Evolutionary conservation across 2,329 filamentous ascomycete species (phyloP).

Genomic region (Fusarium agapanthi): DNA sequence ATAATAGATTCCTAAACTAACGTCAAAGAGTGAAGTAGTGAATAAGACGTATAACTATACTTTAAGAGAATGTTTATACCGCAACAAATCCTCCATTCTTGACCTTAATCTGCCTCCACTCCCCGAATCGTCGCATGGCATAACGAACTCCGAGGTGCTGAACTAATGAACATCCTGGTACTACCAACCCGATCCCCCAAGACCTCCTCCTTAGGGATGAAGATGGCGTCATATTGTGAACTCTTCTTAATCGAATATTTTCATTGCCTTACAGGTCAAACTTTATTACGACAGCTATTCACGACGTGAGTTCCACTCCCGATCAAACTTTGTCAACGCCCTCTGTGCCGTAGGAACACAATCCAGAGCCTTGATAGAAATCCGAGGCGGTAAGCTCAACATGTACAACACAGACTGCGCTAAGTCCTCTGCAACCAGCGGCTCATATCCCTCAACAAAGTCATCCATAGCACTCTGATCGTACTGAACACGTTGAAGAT

Average conservation of each 20-base stretch:
- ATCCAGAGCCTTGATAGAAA: constrained; percentile 26
- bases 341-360: constrained; percentile 13
- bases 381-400: constrained; percentile 3
- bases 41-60: not conserved
- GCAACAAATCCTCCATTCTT: not conserved
- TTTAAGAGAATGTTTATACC: not conserved
- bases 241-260: too few relatives aligned
- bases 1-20: not conserved
- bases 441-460: constrained; percentile 17
- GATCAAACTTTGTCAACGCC: not conserved
- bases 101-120: not conserved
- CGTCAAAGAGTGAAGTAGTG: not conserved
- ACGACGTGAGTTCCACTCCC: not conserved
- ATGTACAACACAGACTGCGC: constrained; percentile 17
- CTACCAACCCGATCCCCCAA: not conserved
- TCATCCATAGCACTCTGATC: constrained; percentile 7
- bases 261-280: rapidly evolving
- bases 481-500: constrained; percentile 16
- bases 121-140: not conserved
- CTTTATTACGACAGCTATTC: not conserved
- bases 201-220: not conserved
- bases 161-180: not conserved
- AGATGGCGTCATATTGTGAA: not conserved
- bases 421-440: constrained; percentile 8
- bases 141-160: not conserved